Evolutionary conservation across 2,329 filamentous ascomycete species (phyloP).

Genomic region (Boeremia exigua): DNA sequence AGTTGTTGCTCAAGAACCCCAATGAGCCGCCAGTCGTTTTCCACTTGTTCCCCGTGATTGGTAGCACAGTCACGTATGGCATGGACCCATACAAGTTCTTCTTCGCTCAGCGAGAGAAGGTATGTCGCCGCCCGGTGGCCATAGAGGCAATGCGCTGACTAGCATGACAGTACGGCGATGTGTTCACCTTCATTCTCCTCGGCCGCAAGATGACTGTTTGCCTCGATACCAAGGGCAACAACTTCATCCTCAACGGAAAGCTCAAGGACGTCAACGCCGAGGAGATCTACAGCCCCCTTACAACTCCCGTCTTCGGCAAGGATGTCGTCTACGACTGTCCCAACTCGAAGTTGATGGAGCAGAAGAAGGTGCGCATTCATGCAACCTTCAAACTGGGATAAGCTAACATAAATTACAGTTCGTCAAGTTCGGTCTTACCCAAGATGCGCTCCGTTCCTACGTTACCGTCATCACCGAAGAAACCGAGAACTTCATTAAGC

Average conservation of each 20-base stretch:
- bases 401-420: slow-evolving; percentile 58
- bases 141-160: slow-evolving; percentile 27
- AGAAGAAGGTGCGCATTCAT: slow-evolving; percentile 75
- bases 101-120: slow-evolving; percentile 73
- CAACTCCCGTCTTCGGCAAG: slow-evolving; percentile 75
- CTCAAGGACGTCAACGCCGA: slow-evolving; percentile 88
- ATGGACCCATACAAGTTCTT: slow-evolving; percentile 95
- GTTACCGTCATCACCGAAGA: slow-evolving; percentile 80
- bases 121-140: slow-evolving; percentile 45
- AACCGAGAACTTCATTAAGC: slow-evolving; percentile 74
- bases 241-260: slow-evolving; percentile 92
- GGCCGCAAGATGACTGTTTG: slow-evolving; percentile 90
- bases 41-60: slow-evolving; percentile 74
- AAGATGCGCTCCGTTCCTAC: slow-evolving; percentile 76
- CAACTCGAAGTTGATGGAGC: slow-evolving; percentile 92
- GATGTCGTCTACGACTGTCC: slow-evolving; percentile 92
- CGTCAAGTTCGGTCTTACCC: slow-evolving; percentile 80
- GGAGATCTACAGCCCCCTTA: slow-evolving; percentile 83
- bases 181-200: slow-evolving; percentile 87
- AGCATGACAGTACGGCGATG: slow-evolving; percentile 73
- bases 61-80: slow-evolving; percentile 91
- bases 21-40: slow-evolving; percentile 70
- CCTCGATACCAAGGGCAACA: slow-evolving; percentile 81
- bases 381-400: neutral
- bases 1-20: slow-evolving; percentile 80